Base-by-base conservation (phyloP, 164 flowering plant species). In the grape (Vitis vinifera) region DNA sequence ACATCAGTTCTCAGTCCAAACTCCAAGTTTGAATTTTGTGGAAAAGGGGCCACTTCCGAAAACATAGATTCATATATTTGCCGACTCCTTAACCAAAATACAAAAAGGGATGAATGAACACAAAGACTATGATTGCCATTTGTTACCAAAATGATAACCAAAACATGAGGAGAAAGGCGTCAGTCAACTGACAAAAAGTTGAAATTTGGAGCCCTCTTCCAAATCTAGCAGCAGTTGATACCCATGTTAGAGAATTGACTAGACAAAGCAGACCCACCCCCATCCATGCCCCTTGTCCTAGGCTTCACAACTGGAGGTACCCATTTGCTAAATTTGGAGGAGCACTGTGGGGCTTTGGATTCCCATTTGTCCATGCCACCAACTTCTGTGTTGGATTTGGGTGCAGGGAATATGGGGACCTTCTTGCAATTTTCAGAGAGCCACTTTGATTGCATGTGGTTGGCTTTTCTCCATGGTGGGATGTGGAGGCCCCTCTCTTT, bases 381-480 rank as follows among this genome's bases (percentile, higher is more conserved):
- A 56, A 19, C 2, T 15, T 73, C 67, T 15, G 7, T 9, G 51
- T 55, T 63, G 16, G 31, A 37, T 17, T 37, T 37, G 44, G 44
- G 44, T 37, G 44, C 44, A 3, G 44, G 7, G 44, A 48, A 52
- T 0, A 60, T 12, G 4, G 55, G 10, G 49, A 57, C 49, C 60
- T 68, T 76, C 23, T 69, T 72, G 71, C 57, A 67, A 27, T 70
- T 52, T 10, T 69, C 60, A 11, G 77, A 66, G 19, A 79, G 57
- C 82, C 82, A 79, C 55, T 79, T 79, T 30, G 67, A 59, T 8
- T 64, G 72, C 82, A 79, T 70, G 75, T 73, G 76, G 10, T 27
- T 44, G 11, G 51, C n/a, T 29, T 51, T 79, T 62, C 82, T 79
- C 82, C 82, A 79, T 29, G 82, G 82, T 30, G 79, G 82, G 5